A percentile compares a stretch with the other conserved stretches of the same genome.
Evolutionary conservation across 2,329 filamentous ascomycete species (phyloP).

Genomic region (Fusarium gaditjirri): DNA sequence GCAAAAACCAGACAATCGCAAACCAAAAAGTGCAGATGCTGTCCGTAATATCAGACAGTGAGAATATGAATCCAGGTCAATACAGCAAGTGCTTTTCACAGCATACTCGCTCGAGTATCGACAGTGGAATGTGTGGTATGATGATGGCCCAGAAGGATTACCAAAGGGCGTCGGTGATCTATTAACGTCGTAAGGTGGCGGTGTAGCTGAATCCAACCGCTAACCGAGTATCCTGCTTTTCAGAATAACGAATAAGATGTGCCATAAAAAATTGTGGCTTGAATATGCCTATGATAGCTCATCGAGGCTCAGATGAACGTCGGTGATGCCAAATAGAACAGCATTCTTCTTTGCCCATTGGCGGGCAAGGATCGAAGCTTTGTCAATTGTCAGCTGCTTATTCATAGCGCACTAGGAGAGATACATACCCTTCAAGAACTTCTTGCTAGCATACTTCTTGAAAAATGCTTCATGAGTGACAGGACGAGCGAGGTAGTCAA

Average conservation of each 20-base stretch:
- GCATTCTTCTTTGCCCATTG: conserved; percentile 92
- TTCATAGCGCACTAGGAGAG: background rate
- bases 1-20: conserved; percentile 48
- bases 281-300: conserved; percentile 51
- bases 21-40: conserved; percentile 38
- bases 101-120: conserved; percentile 25
- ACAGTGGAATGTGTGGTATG: conserved; percentile 37
- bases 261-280: conserved; percentile 17
- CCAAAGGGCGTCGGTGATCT: conserved; percentile 43
- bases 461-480: conserved; percentile 97
- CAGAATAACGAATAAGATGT: conserved; percentile 30
- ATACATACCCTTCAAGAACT: conserved; percentile 94
- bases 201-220: conserved; percentile 48
- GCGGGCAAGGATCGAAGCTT: conserved; percentile 90
- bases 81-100: conserved; percentile 19
- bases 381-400: conserved; percentile 24
- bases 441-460: conserved; percentile 99
- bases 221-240: conserved; percentile 45
- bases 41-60: conserved; percentile 42
- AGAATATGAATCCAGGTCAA: conserved; percentile 46
- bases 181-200: conserved; percentile 50
- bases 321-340: conserved; percentile 63
- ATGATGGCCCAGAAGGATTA: conserved; percentile 38
- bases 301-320: conserved; percentile 62
- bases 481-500: conserved; percentile 92